Base-by-base conservation (phyloP, 140 eudicot species). In the Senecio squalidus region DNA sequence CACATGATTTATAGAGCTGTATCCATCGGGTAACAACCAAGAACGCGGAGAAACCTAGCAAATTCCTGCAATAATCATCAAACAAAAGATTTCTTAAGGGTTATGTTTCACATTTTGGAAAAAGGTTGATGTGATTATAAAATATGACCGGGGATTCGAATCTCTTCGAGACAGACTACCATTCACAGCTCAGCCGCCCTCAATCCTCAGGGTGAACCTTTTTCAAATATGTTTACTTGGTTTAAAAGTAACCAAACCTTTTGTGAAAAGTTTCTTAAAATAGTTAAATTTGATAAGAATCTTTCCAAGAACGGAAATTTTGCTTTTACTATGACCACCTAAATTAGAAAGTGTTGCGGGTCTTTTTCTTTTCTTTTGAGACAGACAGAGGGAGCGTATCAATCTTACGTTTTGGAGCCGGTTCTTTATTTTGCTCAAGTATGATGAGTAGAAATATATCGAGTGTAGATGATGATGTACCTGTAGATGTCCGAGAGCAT, bases 401-500 rank as follows among this genome's bases (percentile, higher is more conserved):
- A n/a, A n/a, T n/a, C n/a, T n/a, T n/a, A n/a, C n/a, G n/a, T 33
- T 13, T 33, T 9, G 13, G 41, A 0, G 15, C n/a, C 15, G 13
- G 4, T 36, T 36, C 13, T 36, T 36, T 10, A 36, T 36, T n/a
- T 36, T 36, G 41, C n/a, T 36, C 0, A 36, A 6, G 14, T 33
- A 36, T 36, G 14, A 36, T 10, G 41, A 36, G 41, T 8, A 36
- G 41, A 36, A 36, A 36, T 36, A 11, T 36, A 36, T 36, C 3
- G 41, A 36, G 41, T 36, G 13, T 36, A 36, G 41, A 36, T 36
- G 41, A 36, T 36, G 29, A 72, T 62, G 21, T 58, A 87, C 98
- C 94, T 91, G 96, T 30, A 91, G 88, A 74, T 91, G 91, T 34
- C 86, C 95, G 10, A 91, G 77, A 62, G 98, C 98, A 68, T 62